Percentiles rank a stretch among this genome's conserved stretches.
Conservation (phyloP, 2,329 filamentous ascomycete genomes). For the Orbilia oligospora region DNA sequence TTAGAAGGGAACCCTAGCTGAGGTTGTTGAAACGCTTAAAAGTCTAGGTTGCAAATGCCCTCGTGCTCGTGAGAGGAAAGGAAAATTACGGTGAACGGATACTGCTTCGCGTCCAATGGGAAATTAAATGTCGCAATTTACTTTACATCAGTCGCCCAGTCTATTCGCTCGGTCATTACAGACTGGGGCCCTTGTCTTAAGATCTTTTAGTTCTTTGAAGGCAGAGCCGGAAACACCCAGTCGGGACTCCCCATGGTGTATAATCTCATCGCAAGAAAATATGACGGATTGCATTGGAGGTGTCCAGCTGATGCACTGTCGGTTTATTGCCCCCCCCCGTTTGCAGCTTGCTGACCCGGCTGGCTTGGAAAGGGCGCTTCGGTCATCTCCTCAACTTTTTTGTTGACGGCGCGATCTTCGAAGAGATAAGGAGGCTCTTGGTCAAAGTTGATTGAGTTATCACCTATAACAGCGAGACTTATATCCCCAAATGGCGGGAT, state of each 20-base stretch:
- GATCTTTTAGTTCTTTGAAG: neutral
- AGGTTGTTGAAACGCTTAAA: constrained; percentile 49
- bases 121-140: constrained; percentile 62
- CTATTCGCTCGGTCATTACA: constrained; percentile 44
- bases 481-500: constrained; percentile 29
- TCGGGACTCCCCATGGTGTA: constrained; percentile 25
- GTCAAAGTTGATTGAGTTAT: constrained; percentile 24
- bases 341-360: constrained; percentile 7
- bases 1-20: constrained; percentile 27
- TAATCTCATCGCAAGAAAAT: constrained; percentile 25
- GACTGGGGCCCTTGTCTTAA: constrained; percentile 49
- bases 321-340: neutral
- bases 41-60: constrained; percentile 18
- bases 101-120: constrained; percentile 55
- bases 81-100: constrained; percentile 31
- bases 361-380: constrained; percentile 19
- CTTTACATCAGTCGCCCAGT: constrained; percentile 21
- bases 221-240: constrained; percentile 43
- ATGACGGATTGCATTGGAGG: constrained; percentile 24
- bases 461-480: constrained; percentile 16
- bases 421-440: constrained; percentile 27
- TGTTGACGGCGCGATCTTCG: constrained; percentile 37
- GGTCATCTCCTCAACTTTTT: constrained; percentile 42
- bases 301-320: constrained; percentile 23
- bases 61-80: constrained; percentile 29